A percentile compares a stretch with the other conserved stretches of the same genome.
phyloP scores from a whole-genome alignment of 176 grass and related monocot genomes.

The Bothriochloa decipiens region DNA sequence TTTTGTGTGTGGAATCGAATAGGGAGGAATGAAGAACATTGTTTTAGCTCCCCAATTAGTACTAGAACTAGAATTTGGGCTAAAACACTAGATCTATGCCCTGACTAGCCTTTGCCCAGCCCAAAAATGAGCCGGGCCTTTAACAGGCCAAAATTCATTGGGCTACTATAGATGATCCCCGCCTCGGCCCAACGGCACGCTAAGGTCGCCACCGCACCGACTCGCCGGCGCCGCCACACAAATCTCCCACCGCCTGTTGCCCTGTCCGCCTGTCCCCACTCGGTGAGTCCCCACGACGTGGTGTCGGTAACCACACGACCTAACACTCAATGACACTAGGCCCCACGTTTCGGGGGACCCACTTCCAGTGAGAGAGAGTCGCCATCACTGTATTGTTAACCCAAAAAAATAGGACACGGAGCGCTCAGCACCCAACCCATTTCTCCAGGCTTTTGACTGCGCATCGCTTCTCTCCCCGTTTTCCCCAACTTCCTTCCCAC shows the following conservation, averaged over 20 bases:
- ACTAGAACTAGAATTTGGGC: not conserved
- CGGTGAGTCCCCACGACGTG: too few species aligned
- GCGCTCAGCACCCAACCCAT: not conserved
- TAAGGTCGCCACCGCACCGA: too few species aligned
- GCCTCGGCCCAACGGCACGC: not conserved
- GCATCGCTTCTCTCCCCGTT: not conserved
- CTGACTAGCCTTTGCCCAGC: not conserved
- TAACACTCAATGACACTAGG: conserved; percentile 3
- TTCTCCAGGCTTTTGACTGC: not conserved
- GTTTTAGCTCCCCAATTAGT: not conserved
- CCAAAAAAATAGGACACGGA: not conserved
- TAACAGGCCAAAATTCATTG: not conserved
- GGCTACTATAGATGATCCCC: not conserved
- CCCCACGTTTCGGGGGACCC: not conserved
- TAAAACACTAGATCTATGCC: not conserved
- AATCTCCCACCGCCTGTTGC: conserved; percentile 31
- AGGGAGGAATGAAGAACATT: too few species aligned
- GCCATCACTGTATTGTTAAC: not conserved
- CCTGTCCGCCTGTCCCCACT: not conserved
- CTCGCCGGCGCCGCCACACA: conserved; percentile 29
- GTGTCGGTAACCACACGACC: not conserved
- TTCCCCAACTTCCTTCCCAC: conserved; percentile 37
- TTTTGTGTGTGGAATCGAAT: too few species aligned
- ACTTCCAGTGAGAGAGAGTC: not conserved
- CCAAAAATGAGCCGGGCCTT: not conserved